Evolutionary conservation across 768 basidiomycete species (phyloP).

Genomic region (Scleroderma citrinum): DNA sequence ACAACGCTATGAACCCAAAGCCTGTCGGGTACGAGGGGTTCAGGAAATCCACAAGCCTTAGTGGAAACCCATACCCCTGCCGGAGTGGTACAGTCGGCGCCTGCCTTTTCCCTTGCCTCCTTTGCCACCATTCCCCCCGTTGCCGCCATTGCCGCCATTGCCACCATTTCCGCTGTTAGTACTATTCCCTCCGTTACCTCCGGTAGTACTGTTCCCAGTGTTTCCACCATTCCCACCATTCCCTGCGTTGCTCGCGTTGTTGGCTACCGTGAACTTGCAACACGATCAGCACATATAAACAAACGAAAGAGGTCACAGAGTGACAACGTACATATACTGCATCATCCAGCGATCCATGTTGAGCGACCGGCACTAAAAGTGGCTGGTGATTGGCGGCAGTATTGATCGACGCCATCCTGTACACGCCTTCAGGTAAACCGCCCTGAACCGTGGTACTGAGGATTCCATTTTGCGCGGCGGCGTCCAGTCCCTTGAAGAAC

Average conservation of each 20-base stretch:
- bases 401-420: slow-evolving; percentile 56
- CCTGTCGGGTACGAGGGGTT: too few species aligned
- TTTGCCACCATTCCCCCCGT: background rate
- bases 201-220: background rate
- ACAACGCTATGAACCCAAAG: too few species aligned
- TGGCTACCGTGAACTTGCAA: slow-evolving; percentile 30
- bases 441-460: slow-evolving; percentile 44
- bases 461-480: slow-evolving; percentile 39
- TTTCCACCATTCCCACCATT: background rate
- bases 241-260: slow-evolving; percentile 3
- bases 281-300: slow-evolving; percentile 3
- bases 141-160: background rate
- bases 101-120: background rate
- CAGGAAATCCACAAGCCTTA: background rate
- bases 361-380: slow-evolving; percentile 50
- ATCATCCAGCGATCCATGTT: slow-evolving; percentile 58
- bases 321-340: slow-evolving; percentile 44
- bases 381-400: slow-evolving; percentile 55
- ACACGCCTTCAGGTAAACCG: slow-evolving; percentile 54
- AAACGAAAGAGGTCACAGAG: slow-evolving; percentile 2
- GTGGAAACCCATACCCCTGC: slow-evolving; percentile 8
- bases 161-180: slow-evolving; percentile 1
- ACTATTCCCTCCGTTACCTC: slow-evolving; percentile 9
- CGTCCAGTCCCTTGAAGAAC: slow-evolving; percentile 51
- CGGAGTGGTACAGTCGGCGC: slow-evolving; percentile 19